phyloP scores from a whole-genome alignment of 2,329 filamentous ascomycete genomes.

The Amylocarpus encephaloides region DNA sequence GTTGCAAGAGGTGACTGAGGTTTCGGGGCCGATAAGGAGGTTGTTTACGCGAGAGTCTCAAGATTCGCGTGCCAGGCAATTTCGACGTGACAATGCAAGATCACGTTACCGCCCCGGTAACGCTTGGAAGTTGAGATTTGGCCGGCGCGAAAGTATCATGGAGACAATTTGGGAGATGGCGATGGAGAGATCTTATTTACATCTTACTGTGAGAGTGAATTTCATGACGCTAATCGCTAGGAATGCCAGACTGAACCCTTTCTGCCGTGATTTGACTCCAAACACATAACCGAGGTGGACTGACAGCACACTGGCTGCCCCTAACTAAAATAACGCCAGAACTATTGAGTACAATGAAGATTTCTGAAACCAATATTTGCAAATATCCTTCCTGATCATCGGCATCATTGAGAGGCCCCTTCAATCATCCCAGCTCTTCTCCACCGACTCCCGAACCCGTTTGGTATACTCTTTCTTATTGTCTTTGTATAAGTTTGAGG shows the following conservation, averaged over 20 bases:
- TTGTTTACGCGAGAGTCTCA: slow-evolving; percentile 27
- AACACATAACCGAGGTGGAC: too few relatives aligned
- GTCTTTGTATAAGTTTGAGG: slow-evolving; percentile 96
- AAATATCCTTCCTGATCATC: neutral
- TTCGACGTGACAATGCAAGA: slow-evolving; percentile 20
- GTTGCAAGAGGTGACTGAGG: slow-evolving; percentile 9
- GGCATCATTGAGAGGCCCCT: neutral
- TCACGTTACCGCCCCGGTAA: slow-evolving; percentile 9
- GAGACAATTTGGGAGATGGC: too few relatives aligned
- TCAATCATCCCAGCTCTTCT: slow-evolving; percentile 98
- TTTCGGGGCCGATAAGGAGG: slow-evolving; percentile 24
- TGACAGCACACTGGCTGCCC: too few relatives aligned
- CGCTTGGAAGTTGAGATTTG: slow-evolving; percentile 2
- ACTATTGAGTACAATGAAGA: neutral
- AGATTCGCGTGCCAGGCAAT: slow-evolving; percentile 20
- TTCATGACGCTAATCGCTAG: slow-evolving; percentile 3
- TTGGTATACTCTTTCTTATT: slow-evolving; percentile 96
- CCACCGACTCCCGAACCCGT: slow-evolving; percentile 89
- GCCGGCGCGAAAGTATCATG: neutral
- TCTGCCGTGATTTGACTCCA: too few relatives aligned
- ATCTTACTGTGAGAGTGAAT: neutral
- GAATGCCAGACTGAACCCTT: slow-evolving; percentile 20
- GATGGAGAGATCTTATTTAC: too few relatives aligned
- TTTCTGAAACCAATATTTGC: neutral
- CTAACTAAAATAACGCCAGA: neutral